Evolutionary conservation across 495 filamentous ascomycete species (phyloP).

Genomic region (Acidiella bohemica): DNA sequence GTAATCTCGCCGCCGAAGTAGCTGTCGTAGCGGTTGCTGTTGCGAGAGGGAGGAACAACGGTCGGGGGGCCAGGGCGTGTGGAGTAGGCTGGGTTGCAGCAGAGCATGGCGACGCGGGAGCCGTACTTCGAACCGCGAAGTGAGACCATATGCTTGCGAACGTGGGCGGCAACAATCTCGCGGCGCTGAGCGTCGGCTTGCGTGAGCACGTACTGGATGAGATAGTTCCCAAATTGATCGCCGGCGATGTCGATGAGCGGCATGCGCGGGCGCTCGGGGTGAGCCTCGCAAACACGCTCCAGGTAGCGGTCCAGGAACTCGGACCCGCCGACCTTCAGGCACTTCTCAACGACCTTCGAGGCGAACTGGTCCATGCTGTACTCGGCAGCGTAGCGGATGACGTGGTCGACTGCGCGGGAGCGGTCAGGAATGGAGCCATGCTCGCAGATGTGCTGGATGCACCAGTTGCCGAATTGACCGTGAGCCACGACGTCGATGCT

Average conservation of each 20-base stretch:
- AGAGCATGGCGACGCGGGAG: constrained; percentile 95
- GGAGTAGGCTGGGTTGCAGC: constrained; percentile 78
- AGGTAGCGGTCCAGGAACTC: constrained; percentile 92
- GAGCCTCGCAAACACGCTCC: constrained; percentile 81
- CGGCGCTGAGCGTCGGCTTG: constrained; percentile 75
- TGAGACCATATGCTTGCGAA: constrained; percentile 98
- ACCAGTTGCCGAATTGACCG: constrained; percentile 99
- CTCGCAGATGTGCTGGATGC: constrained; percentile 98
- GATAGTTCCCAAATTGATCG: constrained; percentile 96
- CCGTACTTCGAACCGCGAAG: constrained; percentile 97
- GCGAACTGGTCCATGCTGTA: constrained; percentile 99
- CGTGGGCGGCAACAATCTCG: constrained; percentile 82
- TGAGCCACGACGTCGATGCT: constrained; percentile 93
- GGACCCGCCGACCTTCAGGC: constrained; percentile 83
- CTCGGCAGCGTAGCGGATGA: constrained; percentile 79
- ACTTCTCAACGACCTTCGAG: constrained; percentile 98
- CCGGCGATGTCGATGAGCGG: constrained; percentile 96
- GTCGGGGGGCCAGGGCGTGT: constrained; percentile 75
- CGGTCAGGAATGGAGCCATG: constrained; percentile 86
- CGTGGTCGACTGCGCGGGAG: constrained; percentile 85
- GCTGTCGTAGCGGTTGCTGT: constrained; percentile 39
- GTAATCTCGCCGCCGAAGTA: constrained; percentile 9
- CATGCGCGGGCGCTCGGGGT: constrained; percentile 82
- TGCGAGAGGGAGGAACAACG: constrained; percentile 47
- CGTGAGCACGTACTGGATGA: constrained; percentile 91